Base-by-base conservation (phyloP, 768 basidiomycete genomes). In the Xanthoconium purpureum region DNA sequence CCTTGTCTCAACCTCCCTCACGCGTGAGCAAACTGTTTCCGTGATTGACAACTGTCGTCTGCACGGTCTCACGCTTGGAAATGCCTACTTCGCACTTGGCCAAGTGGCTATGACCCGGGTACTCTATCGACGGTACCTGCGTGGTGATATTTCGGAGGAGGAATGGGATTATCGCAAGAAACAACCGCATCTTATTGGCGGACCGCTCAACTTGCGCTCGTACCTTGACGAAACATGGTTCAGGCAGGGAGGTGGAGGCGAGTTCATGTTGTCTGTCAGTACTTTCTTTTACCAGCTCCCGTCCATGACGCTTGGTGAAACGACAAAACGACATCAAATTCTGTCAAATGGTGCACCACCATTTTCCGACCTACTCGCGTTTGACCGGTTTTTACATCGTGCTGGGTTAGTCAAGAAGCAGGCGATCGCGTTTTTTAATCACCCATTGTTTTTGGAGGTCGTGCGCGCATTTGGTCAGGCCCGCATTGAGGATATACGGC, bases 31-130 rank as follows among this genome's bases (percentile, higher is more conserved):
- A 43, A 76, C 74, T 10, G 50, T 55, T n/a, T 48, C 46, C 1
- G 73, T 83, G 35, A 55, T 74, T 1, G 46, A 51, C n/a, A 75
- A 66, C 29, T 84, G 82, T 58, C 77, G 77, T 40, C 60, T 67
- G 29, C 64, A 78, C 8, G 46, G 18, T 6, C 2, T 84, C n/a
- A 83, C 82, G 0, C 79, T 85, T 38, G 84, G 84, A 2, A 75
- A 77, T 47, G 80, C 74, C 5, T 77, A 75, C 46, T 74, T 81
- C 3, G 71, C 80, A 2, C 72, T 85, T 18, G 77, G 72, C 1
- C 84, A 85, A 61, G 71, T 84, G 5, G 83, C 79, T 0, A 67
- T 81, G 51, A 74, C 83, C 7, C 80, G 84, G 1, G 60, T 84
- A 10, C 74, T 85, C 13, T 77, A 79, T 45, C 73, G 76, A 30